Conservation (phyloP, 352 stramenopile species). For the Globisporangium ultimum region DNA sequence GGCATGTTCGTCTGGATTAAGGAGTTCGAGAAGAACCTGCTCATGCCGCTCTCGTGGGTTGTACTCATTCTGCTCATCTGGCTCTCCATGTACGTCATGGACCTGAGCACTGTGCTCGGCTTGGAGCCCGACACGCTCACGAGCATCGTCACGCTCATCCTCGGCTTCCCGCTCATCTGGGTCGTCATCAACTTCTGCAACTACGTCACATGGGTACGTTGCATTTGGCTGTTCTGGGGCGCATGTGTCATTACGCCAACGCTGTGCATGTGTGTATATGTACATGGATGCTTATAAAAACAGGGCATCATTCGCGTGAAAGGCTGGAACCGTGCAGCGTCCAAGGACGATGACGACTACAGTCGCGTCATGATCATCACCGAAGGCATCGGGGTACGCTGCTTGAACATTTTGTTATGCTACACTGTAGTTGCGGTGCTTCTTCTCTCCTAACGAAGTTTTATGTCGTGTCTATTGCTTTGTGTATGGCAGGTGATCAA, state of each 20-base stretch:
- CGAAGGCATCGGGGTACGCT: conserved; percentile 66
- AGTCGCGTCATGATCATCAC: conserved; percentile 86
- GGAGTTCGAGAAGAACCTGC: conserved; percentile 82
- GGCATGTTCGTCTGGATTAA: conserved; percentile 68
- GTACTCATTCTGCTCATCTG: conserved; percentile 77
- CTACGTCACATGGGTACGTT: conserved; percentile 69
- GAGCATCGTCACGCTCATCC: conserved; percentile 52
- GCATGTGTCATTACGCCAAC: background rate
- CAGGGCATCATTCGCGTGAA: conserved; percentile 77
- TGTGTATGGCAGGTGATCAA: conserved; percentile 57
- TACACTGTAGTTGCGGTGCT: no score
- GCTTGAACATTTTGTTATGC: no score
- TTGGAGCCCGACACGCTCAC: conserved; percentile 42
- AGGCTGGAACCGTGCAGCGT: conserved; percentile 68
- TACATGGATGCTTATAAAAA: no score
- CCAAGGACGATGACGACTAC: conserved; percentile 80
- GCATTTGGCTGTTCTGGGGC: background rate
- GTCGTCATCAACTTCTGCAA: conserved; percentile 78
- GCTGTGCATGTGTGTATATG: background rate
- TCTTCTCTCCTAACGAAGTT: background rate
- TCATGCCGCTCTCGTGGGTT: conserved; percentile 74
- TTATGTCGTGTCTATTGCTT: conserved; percentile 2
- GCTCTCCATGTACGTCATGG: conserved; percentile 67
- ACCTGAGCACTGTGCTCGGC: conserved; percentile 37
- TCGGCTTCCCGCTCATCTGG: conserved; percentile 79